Base-by-base conservation (phyloP, 768 basidiomycete species). In the Lactarius trivialis region DNA sequence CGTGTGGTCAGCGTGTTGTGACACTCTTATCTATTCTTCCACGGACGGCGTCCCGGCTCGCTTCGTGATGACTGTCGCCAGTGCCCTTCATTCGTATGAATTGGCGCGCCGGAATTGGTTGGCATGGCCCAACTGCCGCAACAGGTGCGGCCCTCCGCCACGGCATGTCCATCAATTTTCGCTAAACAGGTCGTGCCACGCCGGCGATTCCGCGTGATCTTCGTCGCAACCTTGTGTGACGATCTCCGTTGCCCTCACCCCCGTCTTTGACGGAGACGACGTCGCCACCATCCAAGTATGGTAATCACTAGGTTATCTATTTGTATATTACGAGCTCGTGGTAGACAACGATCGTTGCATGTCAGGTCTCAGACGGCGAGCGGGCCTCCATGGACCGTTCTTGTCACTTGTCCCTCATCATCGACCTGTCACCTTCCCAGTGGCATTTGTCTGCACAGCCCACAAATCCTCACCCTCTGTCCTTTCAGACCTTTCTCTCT, bases 401-500 rank as follows among this genome's bases (percentile, higher is more conserved):
- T 7, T 80, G 79, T 43, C 89, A 93, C 73, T 79, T 96, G 39
- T 88, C 92, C 24, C 83, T 95, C 64, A 82, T 97, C 60, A 65
- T 96, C 62, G 94, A 97, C 78, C 77, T 96, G 55, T 86, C 89
- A 26, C 93, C 92, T 4, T 77, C 84, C 1, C 90, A 93, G 73
- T 96, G 94, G 94, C 83, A 91, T 68, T 77, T 84, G 58, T 85
- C 89, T 30, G 81, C 84, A 1, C 73, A 77, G 49, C 68, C 79
- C 3, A 69, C 75, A 39, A 82, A 81, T 55, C 60, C 74, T 3
- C 75, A 80, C 67, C 79, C 85, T 0, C 75, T 98, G 14, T 72
- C 86, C 2, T 80, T 98, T 49, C 75, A 81, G 21, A 68, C 80
- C 1, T 97, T 98, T 71, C 78, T 98, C 51, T 84, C 91, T 3